Evolutionary conservation across 768 basidiomycete species (phyloP).

Genomic region (Russula sp.): DNA sequence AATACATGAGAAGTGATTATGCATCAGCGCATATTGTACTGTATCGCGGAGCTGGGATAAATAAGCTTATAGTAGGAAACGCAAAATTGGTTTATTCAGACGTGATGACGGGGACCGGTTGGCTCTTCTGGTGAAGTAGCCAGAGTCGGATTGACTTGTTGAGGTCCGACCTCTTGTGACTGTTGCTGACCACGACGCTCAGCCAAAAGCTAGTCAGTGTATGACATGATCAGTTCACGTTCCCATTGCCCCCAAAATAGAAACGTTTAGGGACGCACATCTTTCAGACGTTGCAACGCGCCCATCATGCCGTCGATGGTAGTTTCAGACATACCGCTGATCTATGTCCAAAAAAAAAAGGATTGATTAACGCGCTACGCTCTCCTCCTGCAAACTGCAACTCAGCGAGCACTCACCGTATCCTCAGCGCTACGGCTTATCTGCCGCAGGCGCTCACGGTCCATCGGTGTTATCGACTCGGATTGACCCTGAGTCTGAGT

Average conservation of each 20-base stretch:
- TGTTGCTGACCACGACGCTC: slow-evolving; percentile 35
- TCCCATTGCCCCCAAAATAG: not conserved
- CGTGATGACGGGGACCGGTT: not conserved
- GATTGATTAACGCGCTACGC: too few relatives aligned
- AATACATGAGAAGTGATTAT: slow-evolving; percentile 3
- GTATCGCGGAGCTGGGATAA: not conserved
- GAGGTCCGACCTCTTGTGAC: slow-evolving; percentile 37
- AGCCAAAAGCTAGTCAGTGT: slow-evolving; percentile 36
- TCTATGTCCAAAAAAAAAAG: slow-evolving; percentile 38
- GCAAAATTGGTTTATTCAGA: not conserved
- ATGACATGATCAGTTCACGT: slow-evolving; percentile 1
- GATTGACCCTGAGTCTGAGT: too few relatives aligned
- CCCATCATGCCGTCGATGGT: slow-evolving; percentile 60
- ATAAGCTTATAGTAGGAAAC: not conserved
- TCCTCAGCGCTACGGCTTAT: slow-evolving; percentile 35
- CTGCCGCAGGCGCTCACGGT: slow-evolving; percentile 28
- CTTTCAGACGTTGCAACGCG: slow-evolving; percentile 57
- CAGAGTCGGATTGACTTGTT: slow-evolving; percentile 35
- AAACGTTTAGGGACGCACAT: slow-evolving; percentile 43
- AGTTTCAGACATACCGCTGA: slow-evolving; percentile 62
- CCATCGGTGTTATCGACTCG: not conserved
- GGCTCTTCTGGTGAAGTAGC: slow-evolving; percentile 32
- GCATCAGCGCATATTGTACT: slow-evolving; percentile 36
- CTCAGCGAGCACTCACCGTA: slow-evolving; percentile 35
- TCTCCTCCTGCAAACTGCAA: not conserved